These are phyloP conservation scores for Nicotiana paniculata DNA, from an alignment of 257 asterid genomes.

Conservation along the genomic window DNA sequence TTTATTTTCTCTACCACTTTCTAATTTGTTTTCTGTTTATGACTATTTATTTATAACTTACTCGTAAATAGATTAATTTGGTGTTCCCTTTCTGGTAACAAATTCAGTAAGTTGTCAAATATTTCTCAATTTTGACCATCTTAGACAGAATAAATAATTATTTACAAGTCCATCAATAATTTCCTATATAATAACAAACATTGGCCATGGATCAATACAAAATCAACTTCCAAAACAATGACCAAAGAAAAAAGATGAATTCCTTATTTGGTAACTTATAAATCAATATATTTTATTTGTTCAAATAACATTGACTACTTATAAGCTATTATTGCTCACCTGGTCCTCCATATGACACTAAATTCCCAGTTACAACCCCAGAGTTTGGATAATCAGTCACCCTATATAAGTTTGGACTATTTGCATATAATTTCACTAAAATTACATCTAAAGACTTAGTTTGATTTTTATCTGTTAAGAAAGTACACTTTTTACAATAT, in stretches of 20 bases:
- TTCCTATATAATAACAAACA: no score
- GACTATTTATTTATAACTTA: no score
- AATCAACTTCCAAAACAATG: neutral
- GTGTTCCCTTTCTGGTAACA: neutral
- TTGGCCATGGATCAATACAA: no score
- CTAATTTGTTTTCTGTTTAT: no score
- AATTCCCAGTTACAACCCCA: neutral
- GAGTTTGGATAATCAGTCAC: neutral
- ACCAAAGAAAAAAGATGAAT: neutral
- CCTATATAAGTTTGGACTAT: neutral
- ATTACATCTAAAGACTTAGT: neutral
- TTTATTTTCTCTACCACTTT: no score
- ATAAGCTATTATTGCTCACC: neutral
- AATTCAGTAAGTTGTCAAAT: neutral
- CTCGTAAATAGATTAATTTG: neutral
- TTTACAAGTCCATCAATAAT: neutral
- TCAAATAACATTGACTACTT: neutral
- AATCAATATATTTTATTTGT: no score
- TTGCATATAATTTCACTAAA: neutral
- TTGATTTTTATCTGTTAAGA: neutral
- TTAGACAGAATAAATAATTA: no score
- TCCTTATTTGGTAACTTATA: no score
- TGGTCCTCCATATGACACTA: conserved; percentile 1
- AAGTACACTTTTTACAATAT: neutral
- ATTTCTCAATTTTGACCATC: neutral